Base-by-base conservation (phyloP, 371 early-diverging fungal species). In the Mucor piriformis region DNA sequence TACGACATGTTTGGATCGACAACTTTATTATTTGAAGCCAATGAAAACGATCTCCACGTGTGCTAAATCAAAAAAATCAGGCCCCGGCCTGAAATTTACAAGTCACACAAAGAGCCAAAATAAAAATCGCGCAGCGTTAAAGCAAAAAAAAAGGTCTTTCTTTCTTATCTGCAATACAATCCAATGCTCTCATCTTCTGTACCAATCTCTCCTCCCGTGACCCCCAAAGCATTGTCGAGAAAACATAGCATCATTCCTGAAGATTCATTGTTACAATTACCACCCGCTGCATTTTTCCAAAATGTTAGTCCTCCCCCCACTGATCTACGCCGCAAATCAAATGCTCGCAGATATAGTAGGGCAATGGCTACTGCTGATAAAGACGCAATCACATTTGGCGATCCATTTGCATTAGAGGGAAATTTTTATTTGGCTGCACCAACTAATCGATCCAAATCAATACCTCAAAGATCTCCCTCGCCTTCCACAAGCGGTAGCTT, bases 261-360 rank as follows among this genome's bases (percentile, higher is more conserved):
- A 3, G 40, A 48, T 25, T 18, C 20, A 38, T 25, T 33, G 23
- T 46, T 55, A 43, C 38, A 47, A 24, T 50, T 63, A 42, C 47
- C 64, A 12, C 34, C 59, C 12, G 16, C 43, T 16, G 25, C 63
- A 25, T 57, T n/a, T n/a, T n/a, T n/a, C n/a, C n/a, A n/a, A n/a
- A n/a, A 37, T 15, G 49, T 61, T 11, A 51, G 24, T 33, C 44
- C 32, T n/a, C 20, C 42, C 18, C 3, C 42, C 8, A 54, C 51
- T 57, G 53, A 53, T 44, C 59, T 61, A 50, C 58, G 72, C 25
- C 79, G 74, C 12, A 59, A 59, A 60, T 68, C 64, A 3, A 55
- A 51, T 24, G 55, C 35, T 0, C 56, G 57, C 27, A 53, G 34
- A 33, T 66, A 56, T 25, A 66, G 57, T 12, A 33, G 51, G 43